These are phyloP conservation scores for Gossypium gossypioides DNA, from an alignment of 441 rosid species.

Conservation along the genomic window DNA sequence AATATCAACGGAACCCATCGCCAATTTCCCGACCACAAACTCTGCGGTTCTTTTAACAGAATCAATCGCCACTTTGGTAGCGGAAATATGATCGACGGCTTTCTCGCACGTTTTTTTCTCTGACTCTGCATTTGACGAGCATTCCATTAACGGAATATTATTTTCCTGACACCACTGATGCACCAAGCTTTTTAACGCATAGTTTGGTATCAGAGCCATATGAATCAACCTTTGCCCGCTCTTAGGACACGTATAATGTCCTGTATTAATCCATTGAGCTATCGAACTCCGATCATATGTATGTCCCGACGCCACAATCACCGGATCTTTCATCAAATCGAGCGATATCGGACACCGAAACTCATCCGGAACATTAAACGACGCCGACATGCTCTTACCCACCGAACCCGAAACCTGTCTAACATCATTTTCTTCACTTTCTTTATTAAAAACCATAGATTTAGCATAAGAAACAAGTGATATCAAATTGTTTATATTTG, in stretches of 20 bases:
- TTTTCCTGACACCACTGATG: conserved; percentile 67
- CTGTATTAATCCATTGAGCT: conserved; percentile 58
- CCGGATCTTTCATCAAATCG: conserved; percentile 59
- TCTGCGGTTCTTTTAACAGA: conserved; percentile 63
- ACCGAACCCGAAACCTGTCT: conserved; percentile 13
- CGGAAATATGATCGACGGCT: conserved; percentile 40
- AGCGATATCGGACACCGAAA: conserved; percentile 61
- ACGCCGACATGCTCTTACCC: conserved; percentile 14
- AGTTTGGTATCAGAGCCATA: conserved; percentile 59
- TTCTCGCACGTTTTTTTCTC: conserved; percentile 24
- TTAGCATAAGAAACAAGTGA: conserved; percentile 42
- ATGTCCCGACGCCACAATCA: conserved; percentile 61
- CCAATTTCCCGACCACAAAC: conserved; percentile 62
- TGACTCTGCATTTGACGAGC: conserved; percentile 19
- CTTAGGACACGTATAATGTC: conserved; percentile 60
- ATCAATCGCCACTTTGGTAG: conserved; percentile 37
- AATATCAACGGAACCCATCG: conserved; percentile 49
- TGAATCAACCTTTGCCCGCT: conserved; percentile 63
- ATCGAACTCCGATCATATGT: conserved; percentile 56
- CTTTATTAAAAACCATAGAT: conserved; percentile 29
- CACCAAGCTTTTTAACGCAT: conserved; percentile 49
- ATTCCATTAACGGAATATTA: conserved; percentile 30
- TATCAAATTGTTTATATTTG: conserved; percentile 48
- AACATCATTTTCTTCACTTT: conserved; percentile 20
- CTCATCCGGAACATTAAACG: conserved; percentile 46